phyloP scores from a whole-genome alignment of 2,329 filamentous ascomycete species.

The Colletotrichum filicis region DNA sequence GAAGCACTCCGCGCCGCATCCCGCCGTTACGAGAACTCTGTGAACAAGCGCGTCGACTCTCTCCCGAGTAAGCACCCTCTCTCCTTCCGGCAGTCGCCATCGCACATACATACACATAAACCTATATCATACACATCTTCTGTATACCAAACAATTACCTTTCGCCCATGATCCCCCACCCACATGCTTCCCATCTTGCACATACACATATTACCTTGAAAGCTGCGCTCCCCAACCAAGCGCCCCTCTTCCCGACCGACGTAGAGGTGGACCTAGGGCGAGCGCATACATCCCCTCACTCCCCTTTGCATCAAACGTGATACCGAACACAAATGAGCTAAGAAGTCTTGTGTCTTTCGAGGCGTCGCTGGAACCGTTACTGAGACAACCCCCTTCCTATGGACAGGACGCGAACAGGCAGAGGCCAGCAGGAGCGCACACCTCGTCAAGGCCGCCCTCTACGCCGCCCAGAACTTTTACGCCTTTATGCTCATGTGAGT shows the following conservation, averaged over 20 bases:
- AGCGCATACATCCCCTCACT: conserved; percentile 22
- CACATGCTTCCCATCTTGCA: conserved; percentile 17
- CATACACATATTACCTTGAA: conserved; percentile 11
- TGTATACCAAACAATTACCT: neutral
- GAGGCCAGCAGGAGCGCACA: conserved; percentile 75
- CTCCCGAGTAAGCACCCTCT: conserved; percentile 61
- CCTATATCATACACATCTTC: neutral
- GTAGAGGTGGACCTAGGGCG: conserved; percentile 27
- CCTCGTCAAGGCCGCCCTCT: conserved; percentile 83
- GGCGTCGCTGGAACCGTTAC: conserved; percentile 57
- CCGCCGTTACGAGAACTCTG: conserved; percentile 77
- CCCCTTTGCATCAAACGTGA: neutral
- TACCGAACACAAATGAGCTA: conserved; percentile 30
- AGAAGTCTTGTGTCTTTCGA: conserved; percentile 37
- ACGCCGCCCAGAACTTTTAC: conserved; percentile 96
- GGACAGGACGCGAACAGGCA: conserved; percentile 77
- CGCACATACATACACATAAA: neutral
- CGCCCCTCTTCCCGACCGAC: conserved; percentile 19
- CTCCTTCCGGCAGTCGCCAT: conserved; percentile 6
- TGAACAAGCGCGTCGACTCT: conserved; percentile 59
- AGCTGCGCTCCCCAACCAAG: conserved; percentile 15
- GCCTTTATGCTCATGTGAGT: conserved; percentile 99
- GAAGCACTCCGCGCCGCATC: conserved; percentile 85
- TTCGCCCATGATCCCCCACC: neutral
- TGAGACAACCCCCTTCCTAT: conserved; percentile 72